phyloP scores from a whole-genome alignment of 2,329 filamentous ascomycete species.

The Aspergillus thermomutatus region DNA sequence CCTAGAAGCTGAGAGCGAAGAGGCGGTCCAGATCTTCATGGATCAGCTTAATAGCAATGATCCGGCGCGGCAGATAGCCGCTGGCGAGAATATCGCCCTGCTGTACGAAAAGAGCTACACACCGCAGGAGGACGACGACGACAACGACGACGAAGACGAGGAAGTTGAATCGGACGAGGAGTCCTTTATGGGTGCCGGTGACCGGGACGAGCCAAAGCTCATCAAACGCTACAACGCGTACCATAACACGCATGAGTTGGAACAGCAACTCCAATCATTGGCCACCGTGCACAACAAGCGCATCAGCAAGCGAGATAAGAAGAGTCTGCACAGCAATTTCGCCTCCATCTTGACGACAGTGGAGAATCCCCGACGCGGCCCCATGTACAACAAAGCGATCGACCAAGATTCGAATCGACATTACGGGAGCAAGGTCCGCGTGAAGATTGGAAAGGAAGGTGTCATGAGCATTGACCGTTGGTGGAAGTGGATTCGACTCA shows the following conservation, averaged over 20 bases:
- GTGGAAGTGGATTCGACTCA: conserved; percentile 68
- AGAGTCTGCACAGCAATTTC: conserved; percentile 64
- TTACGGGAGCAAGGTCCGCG: conserved; percentile 60
- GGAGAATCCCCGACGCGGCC: conserved; percentile 64
- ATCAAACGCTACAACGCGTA: conserved; percentile 67
- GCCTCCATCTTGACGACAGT: conserved; percentile 64
- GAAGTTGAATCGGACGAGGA: conserved; percentile 44
- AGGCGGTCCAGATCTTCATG: conserved; percentile 74
- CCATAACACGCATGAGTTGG: conserved; percentile 60
- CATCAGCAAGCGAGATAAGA: conserved; percentile 65
- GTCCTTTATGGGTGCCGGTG: conserved; percentile 29
- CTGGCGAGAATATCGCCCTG: conserved; percentile 76
- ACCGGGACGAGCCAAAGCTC: conserved; percentile 40
- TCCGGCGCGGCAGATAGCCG: conserved; percentile 69
- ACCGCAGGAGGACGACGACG: conserved; percentile 56
- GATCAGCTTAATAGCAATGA: conserved; percentile 79
- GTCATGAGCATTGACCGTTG: conserved; percentile 66
- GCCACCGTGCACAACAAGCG: conserved; percentile 59
- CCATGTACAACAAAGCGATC: conserved; percentile 63
- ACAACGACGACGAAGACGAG: conserved; percentile 47
- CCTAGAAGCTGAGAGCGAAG: conserved; percentile 65
- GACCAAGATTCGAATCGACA: conserved; percentile 57
- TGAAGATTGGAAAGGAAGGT: conserved; percentile 56
- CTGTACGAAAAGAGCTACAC: conserved; percentile 73
- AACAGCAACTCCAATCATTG: conserved; percentile 57